phyloP scores from a whole-genome alignment of 1,284 basidiomycete genomes.

The Fomitopsis betulina region DNA sequence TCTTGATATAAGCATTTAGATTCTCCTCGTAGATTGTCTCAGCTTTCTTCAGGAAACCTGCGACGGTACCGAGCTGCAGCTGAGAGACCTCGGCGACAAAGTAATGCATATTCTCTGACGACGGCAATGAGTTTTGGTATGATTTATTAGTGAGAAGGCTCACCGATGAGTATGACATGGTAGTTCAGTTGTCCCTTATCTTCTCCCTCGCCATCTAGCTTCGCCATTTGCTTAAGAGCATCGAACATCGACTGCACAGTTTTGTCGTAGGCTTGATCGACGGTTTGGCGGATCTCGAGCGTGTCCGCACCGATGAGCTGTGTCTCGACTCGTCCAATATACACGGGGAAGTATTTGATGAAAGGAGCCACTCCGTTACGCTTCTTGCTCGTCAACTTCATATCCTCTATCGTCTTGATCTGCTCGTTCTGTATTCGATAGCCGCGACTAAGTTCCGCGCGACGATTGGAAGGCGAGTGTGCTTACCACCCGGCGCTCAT shows the following conservation, averaged over 20 bases:
- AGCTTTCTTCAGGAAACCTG: slow-evolving; percentile 68
- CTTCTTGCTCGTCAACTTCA: slow-evolving; percentile 89
- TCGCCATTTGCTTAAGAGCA: slow-evolving; percentile 87
- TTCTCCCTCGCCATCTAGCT: slow-evolving; percentile 88
- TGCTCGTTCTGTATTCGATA: slow-evolving; percentile 66
- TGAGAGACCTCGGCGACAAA: slow-evolving; percentile 81
- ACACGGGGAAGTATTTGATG: slow-evolving; percentile 88
- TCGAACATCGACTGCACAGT: slow-evolving; percentile 91
- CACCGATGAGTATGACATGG: slow-evolving; percentile 92
- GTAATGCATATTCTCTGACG: slow-evolving; percentile 91
- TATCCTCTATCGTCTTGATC: slow-evolving; percentile 86
- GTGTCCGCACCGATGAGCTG: slow-evolving; percentile 80
- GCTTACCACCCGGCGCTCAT: slow-evolving; percentile 78
- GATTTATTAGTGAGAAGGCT: slow-evolving; percentile 23
- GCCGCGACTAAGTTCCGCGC: neutral
- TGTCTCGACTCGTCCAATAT: slow-evolving; percentile 79
- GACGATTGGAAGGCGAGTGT: neutral
- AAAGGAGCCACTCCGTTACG: slow-evolving; percentile 92
- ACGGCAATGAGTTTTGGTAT: neutral
- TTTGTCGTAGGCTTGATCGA: slow-evolving; percentile 84
- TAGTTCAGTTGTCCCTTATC: slow-evolving; percentile 98
- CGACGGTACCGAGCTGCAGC: slow-evolving; percentile 66
- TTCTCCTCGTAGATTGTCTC: slow-evolving; percentile 88
- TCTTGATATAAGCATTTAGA: slow-evolving; percentile 79
- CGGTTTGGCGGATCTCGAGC: slow-evolving; percentile 73